Evolutionary conservation across 352 stramenopile species (phyloP).

Genomic region (Globisporangium iwayamae): DNA sequence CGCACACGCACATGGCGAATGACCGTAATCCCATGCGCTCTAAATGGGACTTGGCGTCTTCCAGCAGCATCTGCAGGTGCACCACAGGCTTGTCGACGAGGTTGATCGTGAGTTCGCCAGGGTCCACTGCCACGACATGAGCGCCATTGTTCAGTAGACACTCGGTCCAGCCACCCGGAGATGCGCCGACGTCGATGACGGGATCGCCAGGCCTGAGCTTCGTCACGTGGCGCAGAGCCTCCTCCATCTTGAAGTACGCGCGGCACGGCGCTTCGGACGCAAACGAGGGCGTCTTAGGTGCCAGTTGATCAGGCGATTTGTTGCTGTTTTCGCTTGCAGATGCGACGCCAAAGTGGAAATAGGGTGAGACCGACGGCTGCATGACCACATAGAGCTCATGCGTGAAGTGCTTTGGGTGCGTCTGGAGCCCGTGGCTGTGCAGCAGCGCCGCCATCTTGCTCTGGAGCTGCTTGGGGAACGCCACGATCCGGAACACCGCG

Average conservation of each 20-base stretch:
- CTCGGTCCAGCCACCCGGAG: conserved; percentile 53
- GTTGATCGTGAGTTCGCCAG: conserved; percentile 40
- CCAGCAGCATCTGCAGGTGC: conserved; percentile 39
- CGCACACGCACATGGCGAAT: conserved; percentile 48
- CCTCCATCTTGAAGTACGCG: conserved; percentile 55
- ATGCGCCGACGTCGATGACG: conserved; percentile 49
- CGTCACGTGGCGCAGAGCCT: conserved; percentile 29
- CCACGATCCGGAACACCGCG: conserved; percentile 27
- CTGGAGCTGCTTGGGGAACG: conserved; percentile 38
- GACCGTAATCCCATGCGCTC: conserved; percentile 16
- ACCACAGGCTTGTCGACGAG: conserved; percentile 24
- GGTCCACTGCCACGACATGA: conserved; percentile 48
- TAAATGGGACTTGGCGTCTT: conserved; percentile 29
- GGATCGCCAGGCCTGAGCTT: conserved; percentile 18
- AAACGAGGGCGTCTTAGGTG: neutral
- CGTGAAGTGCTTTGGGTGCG: conserved; percentile 39
- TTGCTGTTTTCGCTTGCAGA: neutral
- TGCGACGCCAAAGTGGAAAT: conserved; percentile 39
- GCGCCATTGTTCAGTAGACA: conserved; percentile 40
- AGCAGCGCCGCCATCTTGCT: conserved; percentile 31
- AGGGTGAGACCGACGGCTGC: conserved; percentile 22
- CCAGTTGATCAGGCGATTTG: neutral
- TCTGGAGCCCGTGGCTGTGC: conserved; percentile 23
- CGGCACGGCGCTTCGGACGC: conserved; percentile 35
- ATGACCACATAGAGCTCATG: conserved; percentile 43